A percentile compares a stretch with the other conserved stretches of the same genome.
These are phyloP conservation scores for Wickerhamomyces rabaulensis DNA, from an alignment of 805 yeast genomes.

Conservation along the genomic window DNA sequence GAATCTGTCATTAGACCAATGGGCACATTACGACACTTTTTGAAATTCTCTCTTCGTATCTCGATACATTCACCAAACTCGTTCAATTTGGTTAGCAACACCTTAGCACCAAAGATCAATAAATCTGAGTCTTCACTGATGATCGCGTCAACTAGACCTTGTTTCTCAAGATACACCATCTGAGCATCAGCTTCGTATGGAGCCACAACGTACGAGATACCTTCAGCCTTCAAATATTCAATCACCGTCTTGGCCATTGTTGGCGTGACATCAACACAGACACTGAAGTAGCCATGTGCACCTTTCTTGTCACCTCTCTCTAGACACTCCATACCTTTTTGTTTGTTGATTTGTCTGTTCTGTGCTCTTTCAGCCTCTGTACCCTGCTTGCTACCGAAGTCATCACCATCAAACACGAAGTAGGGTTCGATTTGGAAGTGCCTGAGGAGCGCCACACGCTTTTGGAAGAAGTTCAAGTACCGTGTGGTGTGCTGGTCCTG, in stretches of 20 bases:
- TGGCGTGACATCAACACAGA: slow-evolving; percentile 83
- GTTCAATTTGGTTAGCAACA: slow-evolving; percentile 75
- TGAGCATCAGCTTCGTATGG: slow-evolving; percentile 99
- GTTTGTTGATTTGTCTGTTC: slow-evolving; percentile 53
- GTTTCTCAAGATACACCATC: slow-evolving; percentile 80
- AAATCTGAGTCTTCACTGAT: slow-evolving; percentile 94
- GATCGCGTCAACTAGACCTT: slow-evolving; percentile 75
- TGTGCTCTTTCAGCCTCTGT: slow-evolving; percentile 64
- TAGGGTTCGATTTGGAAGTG: slow-evolving; percentile 71
- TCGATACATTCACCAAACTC: slow-evolving; percentile 67
- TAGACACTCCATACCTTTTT: slow-evolving; percentile 47
- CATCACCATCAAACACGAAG: slow-evolving; percentile 91
- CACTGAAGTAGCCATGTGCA: slow-evolving; percentile 67
- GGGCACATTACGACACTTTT: slow-evolving; percentile 42
- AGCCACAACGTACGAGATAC: slow-evolving; percentile 78
- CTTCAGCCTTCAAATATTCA: slow-evolving; percentile 53
- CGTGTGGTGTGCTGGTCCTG: slow-evolving; percentile 63
- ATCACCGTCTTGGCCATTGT: slow-evolving; percentile 86
- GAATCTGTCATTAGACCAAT: slow-evolving; percentile 45
- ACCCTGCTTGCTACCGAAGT: slow-evolving; percentile 68
- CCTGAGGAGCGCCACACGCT: slow-evolving; percentile 59
- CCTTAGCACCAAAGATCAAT: slow-evolving; percentile 77
- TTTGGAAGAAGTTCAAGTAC: slow-evolving; percentile 65
- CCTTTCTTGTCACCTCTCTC: slow-evolving; percentile 47
- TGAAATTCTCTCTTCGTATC: slow-evolving; percentile 53